These are phyloP conservation scores for Alnus rubra DNA, from an alignment of 306 rosid species.

Conservation along the genomic window DNA sequence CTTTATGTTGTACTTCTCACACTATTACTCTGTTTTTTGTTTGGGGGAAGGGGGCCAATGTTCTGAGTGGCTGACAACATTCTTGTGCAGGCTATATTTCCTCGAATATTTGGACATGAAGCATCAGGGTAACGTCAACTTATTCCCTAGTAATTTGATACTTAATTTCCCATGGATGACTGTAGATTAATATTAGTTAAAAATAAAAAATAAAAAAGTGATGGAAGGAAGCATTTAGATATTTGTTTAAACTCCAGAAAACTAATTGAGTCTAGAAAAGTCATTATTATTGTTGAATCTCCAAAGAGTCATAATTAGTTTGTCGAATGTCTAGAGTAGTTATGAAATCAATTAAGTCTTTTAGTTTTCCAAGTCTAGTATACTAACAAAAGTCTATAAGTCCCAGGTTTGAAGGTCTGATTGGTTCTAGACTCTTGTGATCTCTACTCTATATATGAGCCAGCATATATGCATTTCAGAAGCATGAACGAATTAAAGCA, in stretches of 20 bases:
- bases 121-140: conserved; percentile 73
- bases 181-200: background rate
- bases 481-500: background rate
- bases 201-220: background rate
- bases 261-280: background rate
- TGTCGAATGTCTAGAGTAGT: background rate
- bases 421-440: background rate
- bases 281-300: background rate
- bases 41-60: background rate
- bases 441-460: background rate
- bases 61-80: conserved; percentile 20
- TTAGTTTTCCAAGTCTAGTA: background rate
- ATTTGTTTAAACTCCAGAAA: background rate
- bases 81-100: conserved; percentile 80
- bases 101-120: conserved; percentile 97
- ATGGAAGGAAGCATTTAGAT: background rate
- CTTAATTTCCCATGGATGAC: background rate
- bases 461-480: background rate
- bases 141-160: conserved; percentile 16
- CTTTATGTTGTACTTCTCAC: background rate
- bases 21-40: background rate
- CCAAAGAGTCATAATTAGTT: background rate
- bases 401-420: background rate
- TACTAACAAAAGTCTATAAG: background rate
- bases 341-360: background rate